Evolutionary conservation across 768 basidiomycete species (phyloP), one percentile per base, ranked within the genome.

Genomic region (Boletus subparvulus): DNA sequence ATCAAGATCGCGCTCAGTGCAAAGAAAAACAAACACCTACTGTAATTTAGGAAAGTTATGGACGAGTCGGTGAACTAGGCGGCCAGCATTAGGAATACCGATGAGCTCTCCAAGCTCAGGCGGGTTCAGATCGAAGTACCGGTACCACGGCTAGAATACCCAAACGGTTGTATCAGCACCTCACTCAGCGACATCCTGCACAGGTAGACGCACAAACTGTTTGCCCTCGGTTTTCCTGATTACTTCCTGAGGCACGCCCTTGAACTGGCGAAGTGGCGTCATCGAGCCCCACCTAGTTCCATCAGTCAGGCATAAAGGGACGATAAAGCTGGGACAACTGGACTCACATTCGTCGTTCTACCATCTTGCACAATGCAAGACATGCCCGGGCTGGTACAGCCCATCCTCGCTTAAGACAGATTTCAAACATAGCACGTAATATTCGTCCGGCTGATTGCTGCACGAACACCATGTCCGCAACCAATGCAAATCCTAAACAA

Each of bases 401-500:
- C 97, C 97, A 99, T n/a, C 95, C 95, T 42, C 94, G 87, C 75
- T 96, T 97, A 56, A 98, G 76, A 69, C 95, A 98, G 54, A 98
- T 99, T 73, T 99, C 96, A 64, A 94, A 98, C 68, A 99, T 91
- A 16, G 96, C 96, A 19, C 94, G 92, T 39, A 98, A 76, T 65
- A 98, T 97, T 81, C 92, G 89, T 47, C 97, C 97, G 3, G 97
- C 97, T 9, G 94, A 97, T 66, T 99, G 97, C 56, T 94, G 92
- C 3, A 99, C 90, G 67, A 94, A 98, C 10, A 99, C 93, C 92
- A 92, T 94, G 61, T 94, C 90, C 0, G 91, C 90, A 2, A 93
- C 86, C 1, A 93, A 81, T 0, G 90, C 90, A 60, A 93, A 92
- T 1, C 90, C 87, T 87, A 11, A 32, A 56, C 1, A 28, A 9